phyloP scores from a whole-genome alignment of 805 yeast species.

The Yarrowia bubula region DNA sequence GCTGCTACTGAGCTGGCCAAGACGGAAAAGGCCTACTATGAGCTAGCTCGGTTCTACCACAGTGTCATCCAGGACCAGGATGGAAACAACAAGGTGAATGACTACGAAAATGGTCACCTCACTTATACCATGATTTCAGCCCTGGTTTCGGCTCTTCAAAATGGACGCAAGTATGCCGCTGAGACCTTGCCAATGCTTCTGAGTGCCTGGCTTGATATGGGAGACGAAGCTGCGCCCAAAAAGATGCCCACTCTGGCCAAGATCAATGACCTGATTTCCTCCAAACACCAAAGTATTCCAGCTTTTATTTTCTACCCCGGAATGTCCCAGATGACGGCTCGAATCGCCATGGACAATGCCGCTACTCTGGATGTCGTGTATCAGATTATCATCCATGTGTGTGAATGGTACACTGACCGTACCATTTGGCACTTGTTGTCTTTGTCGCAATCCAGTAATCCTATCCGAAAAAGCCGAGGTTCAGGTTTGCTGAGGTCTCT shows the following conservation, averaged over 20 bases:
- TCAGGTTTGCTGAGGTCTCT: not conserved
- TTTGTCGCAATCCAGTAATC: slow-evolving; percentile 10
- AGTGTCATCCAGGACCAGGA: slow-evolving; percentile 28
- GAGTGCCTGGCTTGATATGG: slow-evolving; percentile 62
- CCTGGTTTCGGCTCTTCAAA: slow-evolving; percentile 58
- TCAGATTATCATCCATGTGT: slow-evolving; percentile 56
- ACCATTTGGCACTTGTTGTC: slow-evolving; percentile 76
- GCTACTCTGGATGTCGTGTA: slow-evolving; percentile 56
- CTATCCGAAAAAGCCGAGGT: not conserved
- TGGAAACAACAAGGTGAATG: slow-evolving; percentile 20
- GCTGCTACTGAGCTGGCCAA: slow-evolving; percentile 9
- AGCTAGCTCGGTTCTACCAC: slow-evolving; percentile 18
- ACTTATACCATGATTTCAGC: slow-evolving; percentile 55
- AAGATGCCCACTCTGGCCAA: slow-evolving; percentile 11
- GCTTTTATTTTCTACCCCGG: slow-evolving; percentile 74
- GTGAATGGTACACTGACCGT: slow-evolving; percentile 70
- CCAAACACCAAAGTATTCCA: slow-evolving; percentile 49
- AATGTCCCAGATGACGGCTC: slow-evolving; percentile 78
- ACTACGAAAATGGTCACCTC: slow-evolving; percentile 42
- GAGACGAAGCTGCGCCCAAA: slow-evolving; percentile 28
- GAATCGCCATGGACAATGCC: slow-evolving; percentile 63
- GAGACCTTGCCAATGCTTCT: slow-evolving; percentile 89
- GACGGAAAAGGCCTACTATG: slow-evolving; percentile 14
- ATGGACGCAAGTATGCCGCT: slow-evolving; percentile 64
- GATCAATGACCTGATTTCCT: slow-evolving; percentile 34